Evolutionary conservation across 306 rosid genomes (phyloP), one percentile per base, ranked within the genome.

Genomic region (Malus sylvestris): DNA sequence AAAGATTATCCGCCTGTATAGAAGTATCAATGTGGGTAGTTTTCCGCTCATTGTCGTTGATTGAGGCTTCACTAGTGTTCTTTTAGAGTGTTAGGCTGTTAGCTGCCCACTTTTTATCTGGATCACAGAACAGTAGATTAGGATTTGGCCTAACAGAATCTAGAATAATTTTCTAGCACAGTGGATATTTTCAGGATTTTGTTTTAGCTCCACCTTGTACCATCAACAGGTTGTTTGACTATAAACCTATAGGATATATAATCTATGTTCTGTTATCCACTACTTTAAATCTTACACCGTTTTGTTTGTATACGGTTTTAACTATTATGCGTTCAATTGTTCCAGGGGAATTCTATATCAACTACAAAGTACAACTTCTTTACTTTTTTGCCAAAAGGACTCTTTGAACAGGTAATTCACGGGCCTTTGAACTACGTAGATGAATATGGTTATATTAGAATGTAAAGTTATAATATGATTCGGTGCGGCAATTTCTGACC

Each of bases 341-440:
- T 76, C 69, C 93, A 94, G 98, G 98, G 95, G 51, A 94, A 94
- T 88, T 92, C 96, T 20, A 89, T 94, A 80, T 90, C 98, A 4
- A 94, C 98, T 23, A 94, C 98, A 19, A 94, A 94, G 83, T 94
- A 86, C 87, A 94, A 83, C 87, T 82, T 94, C 74, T 75, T 94
- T 45, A 91, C 97, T 60, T 94, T 92, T 83, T 77, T 94, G 42
- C 98, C 98, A 4, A 94, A 94, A 83, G 98, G 96, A 80, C 79
- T 94, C 83, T 91, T 90, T 84, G 98, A 94, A 87, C 98, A 94
- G 92, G 98, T 94, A 80, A 87, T 75, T 81, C 79, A 71, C 67
- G 59, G 44, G 81, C 42, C 68, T 88, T 72, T 58, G 45, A 68
- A 53, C 68, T 72, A 65, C 77, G 62, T 63, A 42, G 68, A 32